These are phyloP conservation scores for Daphne laureola DNA, from an alignment of 441 rosid species.

Conservation along the genomic window DNA sequence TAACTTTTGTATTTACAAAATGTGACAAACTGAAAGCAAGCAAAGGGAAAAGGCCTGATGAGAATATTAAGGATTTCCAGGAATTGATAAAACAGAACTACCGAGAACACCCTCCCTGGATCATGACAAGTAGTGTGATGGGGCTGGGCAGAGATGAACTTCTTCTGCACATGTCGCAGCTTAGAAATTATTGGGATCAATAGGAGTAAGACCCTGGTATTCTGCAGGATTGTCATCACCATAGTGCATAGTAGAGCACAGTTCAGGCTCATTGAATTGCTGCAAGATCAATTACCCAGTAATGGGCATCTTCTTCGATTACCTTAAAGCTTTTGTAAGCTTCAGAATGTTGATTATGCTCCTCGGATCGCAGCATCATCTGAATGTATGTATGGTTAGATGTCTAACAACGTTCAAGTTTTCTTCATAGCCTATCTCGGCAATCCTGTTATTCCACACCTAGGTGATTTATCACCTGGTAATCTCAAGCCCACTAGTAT, in stretches of 20 bases:
- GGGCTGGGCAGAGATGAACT: constrained; percentile 80
- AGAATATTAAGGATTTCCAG: constrained; percentile 57
- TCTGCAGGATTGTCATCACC: not conserved
- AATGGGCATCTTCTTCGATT: not conserved
- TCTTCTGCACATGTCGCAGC: constrained; percentile 75
- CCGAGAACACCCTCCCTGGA: constrained; percentile 64
- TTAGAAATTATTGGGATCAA: constrained; percentile 81
- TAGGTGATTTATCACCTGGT: no score
- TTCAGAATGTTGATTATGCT: not conserved
- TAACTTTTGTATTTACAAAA: constrained; percentile 73
- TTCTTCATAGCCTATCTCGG: no score
- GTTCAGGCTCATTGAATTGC: no score
- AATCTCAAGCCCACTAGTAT: no score
- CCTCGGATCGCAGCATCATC: not conserved
- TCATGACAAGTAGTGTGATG: constrained; percentile 73
- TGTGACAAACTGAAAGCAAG: constrained; percentile 65
- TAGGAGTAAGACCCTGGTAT: constrained; percentile 15
- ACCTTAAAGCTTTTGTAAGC: no score
- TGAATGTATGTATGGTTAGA: not conserved
- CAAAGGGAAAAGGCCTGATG: constrained; percentile 61
- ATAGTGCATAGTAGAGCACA: not conserved
- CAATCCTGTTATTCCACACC: no score
- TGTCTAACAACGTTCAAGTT: not conserved
- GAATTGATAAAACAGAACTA: constrained; percentile 48
- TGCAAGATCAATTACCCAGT: no score